Evolutionary conservation across 805 yeast species (phyloP).

Genomic region (Ogataea parapolymorpha): DNA sequence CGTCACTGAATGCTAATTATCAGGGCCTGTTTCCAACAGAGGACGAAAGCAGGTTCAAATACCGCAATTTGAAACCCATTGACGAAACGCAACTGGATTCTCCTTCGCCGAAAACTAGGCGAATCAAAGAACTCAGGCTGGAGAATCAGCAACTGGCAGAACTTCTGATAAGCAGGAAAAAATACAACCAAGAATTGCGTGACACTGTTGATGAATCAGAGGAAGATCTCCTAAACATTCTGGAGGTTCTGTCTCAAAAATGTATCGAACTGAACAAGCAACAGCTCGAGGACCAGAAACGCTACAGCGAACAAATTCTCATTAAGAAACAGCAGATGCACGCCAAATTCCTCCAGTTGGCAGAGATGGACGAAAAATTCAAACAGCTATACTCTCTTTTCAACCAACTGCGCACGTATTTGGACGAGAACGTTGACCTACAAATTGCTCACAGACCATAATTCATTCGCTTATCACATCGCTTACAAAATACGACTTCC

Average conservation of each 20-base stretch:
- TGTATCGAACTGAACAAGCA: constrained; percentile 11
- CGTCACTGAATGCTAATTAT: constrained; percentile 5
- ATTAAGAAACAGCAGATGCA: constrained; percentile 17
- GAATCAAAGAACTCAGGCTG: constrained; percentile 5
- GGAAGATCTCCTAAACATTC: constrained; percentile 13
- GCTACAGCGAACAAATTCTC: constrained; percentile 12
- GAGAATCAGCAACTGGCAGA: constrained; percentile 17
- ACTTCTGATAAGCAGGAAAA: constrained; percentile 14
- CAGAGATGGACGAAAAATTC: constrained; percentile 18
- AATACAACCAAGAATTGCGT: constrained; percentile 20
- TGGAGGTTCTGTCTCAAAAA: constrained; percentile 12
- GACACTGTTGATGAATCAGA: constrained; percentile 21
- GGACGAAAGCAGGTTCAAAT: constrained; percentile 1
- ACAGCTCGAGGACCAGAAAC: constrained; percentile 15
- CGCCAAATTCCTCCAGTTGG: constrained; percentile 16
- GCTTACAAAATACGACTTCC: constrained; percentile 22
- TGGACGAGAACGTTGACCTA: constrained; percentile 6
- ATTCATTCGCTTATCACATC: not conserved
- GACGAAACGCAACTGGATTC: not conserved
- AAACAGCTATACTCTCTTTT: constrained; percentile 16
- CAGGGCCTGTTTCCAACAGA: not conserved
- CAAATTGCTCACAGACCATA: not conserved
- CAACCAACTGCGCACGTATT: constrained; percentile 10
- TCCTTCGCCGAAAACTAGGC: not conserved
- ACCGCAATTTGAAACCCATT: constrained; percentile 11